phyloP scores from a whole-genome alignment of 2,329 filamentous ascomycete genomes.

The Penicillium expansum region DNA sequence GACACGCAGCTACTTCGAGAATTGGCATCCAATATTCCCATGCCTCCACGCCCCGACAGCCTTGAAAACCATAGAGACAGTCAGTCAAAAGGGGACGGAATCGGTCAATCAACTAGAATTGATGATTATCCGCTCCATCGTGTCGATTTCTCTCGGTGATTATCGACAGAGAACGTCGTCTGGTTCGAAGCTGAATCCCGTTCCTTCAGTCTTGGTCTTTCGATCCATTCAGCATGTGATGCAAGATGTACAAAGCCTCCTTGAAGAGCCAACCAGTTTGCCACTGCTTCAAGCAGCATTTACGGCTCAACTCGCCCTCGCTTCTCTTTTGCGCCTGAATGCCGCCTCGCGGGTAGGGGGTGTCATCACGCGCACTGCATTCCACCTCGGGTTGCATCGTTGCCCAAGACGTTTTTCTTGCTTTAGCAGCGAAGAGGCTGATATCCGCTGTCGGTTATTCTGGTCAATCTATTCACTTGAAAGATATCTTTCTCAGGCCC shows the following conservation, averaged over 20 bases:
- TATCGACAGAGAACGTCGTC: slow-evolving; percentile 43
- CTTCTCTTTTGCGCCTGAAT: slow-evolving; percentile 57
- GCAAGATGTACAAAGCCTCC: slow-evolving; percentile 48
- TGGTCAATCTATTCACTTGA: slow-evolving; percentile 59
- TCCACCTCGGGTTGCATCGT: slow-evolving; percentile 58
- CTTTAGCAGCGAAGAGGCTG: slow-evolving; percentile 48
- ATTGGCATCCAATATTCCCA: slow-evolving; percentile 58
- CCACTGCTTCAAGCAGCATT: slow-evolving; percentile 52
- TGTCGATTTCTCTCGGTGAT: slow-evolving; percentile 56
- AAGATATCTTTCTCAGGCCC: slow-evolving; percentile 55
- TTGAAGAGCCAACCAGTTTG: slow-evolving; percentile 50
- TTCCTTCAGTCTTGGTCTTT: slow-evolving; percentile 50
- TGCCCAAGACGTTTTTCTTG: slow-evolving; percentile 54
- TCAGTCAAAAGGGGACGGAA: slow-evolving; percentile 35
- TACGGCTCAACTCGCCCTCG: slow-evolving; percentile 54
- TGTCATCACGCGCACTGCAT: slow-evolving; percentile 54
- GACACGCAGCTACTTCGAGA: slow-evolving; percentile 55
- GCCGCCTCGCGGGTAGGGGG: slow-evolving; percentile 57
- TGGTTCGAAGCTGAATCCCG: slow-evolving; percentile 15
- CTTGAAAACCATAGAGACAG: slow-evolving; percentile 47
- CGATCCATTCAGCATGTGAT: slow-evolving; percentile 51
- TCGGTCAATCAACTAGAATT: slow-evolving; percentile 37
- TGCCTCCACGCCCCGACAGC: slow-evolving; percentile 56
- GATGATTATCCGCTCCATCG: slow-evolving; percentile 49
- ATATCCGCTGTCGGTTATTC: slow-evolving; percentile 53